A percentile compares a stretch with the other conserved stretches of the same genome.
Conservation (phyloP, 2,329 filamentous ascomycete species). For the Fusarium multiceps region DNA sequence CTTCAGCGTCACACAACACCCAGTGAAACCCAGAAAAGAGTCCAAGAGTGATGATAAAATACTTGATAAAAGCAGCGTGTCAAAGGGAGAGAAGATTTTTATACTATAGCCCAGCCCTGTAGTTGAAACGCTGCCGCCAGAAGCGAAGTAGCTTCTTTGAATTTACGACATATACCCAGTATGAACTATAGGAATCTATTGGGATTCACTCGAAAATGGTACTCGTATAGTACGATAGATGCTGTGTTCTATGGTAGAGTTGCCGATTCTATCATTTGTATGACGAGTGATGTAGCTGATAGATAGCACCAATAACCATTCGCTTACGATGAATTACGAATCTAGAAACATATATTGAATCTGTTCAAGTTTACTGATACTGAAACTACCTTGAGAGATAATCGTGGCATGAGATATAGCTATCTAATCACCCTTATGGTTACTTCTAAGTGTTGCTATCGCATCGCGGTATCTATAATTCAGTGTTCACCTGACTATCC, state of each 20-base stretch:
- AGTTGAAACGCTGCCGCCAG: too few relatives aligned
- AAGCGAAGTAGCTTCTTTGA: slow-evolving; percentile 6
- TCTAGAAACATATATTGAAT: background rate
- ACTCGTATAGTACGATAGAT: accelerated
- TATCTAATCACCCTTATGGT: background rate
- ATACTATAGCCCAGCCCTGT: too few relatives aligned
- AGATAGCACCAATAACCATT: background rate
- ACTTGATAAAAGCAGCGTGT: too few relatives aligned
- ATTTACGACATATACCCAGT: background rate
- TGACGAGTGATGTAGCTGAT: background rate
- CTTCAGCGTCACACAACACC: too few relatives aligned
- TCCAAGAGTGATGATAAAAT: too few relatives aligned
- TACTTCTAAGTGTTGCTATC: background rate
- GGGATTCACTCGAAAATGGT: accelerated
- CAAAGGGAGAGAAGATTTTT: too few relatives aligned
- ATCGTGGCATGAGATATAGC: background rate
- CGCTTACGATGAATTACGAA: background rate
- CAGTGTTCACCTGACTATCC: background rate
- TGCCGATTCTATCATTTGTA: background rate
- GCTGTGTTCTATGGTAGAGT: accelerated
- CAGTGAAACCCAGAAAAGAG: too few relatives aligned
- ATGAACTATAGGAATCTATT: accelerated
- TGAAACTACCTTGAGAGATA: background rate
- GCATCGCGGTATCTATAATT: background rate
- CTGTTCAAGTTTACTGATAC: accelerated